Evolutionary conservation across 371 early-diverging fungal species (phyloP).

Genomic region (Circinella minor): DNA sequence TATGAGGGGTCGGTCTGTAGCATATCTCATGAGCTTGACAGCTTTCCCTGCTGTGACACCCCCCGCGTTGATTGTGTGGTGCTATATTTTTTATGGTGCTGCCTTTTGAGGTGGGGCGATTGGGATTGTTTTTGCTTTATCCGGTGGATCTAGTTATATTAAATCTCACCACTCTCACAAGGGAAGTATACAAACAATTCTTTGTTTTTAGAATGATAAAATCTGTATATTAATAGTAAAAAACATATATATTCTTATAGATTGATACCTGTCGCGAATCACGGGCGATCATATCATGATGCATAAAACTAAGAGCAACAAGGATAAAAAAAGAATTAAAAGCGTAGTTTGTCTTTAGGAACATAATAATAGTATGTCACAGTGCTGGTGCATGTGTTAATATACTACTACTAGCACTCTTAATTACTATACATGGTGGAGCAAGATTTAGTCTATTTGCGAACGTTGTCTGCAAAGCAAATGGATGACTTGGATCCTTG

Average conservation of each 20-base stretch:
- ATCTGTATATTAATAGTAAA: constrained; percentile 4
- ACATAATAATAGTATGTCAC: background rate
- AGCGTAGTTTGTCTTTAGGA: constrained; percentile 1
- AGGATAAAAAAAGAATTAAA: background rate
- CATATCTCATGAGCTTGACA: too few species aligned
- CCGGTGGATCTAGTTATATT: constrained; percentile 2
- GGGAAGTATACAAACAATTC: constrained; percentile 6
- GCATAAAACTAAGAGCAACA: background rate
- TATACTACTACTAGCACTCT: constrained; percentile 6
- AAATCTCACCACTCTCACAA: constrained; percentile 4
- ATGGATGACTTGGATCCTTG: constrained; percentile 6
- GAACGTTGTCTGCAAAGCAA: constrained; percentile 1
- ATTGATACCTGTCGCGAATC: background rate
- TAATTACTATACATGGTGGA: background rate
- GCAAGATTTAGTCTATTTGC: constrained; percentile 1
- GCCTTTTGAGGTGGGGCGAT: constrained; percentile 9
- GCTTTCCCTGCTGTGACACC: too few species aligned
- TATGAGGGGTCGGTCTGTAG: too few species aligned
- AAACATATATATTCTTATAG: background rate
- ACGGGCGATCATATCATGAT: constrained; percentile 8
- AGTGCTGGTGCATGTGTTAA: background rate
- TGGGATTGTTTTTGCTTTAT: constrained; percentile 9
- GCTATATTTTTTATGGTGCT: constrained; percentile 4
- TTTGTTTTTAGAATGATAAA: background rate
- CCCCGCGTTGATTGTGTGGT: too few species aligned